phyloP scores from a whole-genome alignment of 345 rosid genomes.

The Euphorbia pulcherrima region DNA sequence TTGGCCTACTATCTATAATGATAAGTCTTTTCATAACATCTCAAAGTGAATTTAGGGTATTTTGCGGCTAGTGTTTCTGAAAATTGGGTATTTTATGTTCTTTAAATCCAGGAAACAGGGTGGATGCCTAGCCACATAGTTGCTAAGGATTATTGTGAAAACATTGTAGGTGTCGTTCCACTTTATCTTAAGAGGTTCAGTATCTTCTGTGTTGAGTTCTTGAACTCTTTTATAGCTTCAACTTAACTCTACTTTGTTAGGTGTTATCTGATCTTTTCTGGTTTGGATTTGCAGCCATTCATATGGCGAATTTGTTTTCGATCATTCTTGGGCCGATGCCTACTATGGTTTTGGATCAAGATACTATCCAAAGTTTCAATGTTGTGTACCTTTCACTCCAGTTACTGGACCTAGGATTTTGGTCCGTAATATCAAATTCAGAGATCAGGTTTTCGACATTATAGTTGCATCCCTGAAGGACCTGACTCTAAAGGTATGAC shows the following conservation, averaged over 20 bases:
- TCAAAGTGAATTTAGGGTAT: neutral
- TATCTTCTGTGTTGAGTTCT: slow-evolving; percentile 22
- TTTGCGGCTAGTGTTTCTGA: neutral
- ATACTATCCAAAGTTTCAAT: slow-evolving; percentile 94
- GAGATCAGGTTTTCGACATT: slow-evolving; percentile 69
- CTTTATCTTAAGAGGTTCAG: slow-evolving; percentile 90
- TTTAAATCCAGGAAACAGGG: slow-evolving; percentile 72
- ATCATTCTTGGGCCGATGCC: slow-evolving; percentile 96
- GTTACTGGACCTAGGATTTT: slow-evolving; percentile 92
- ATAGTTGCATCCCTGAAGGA: slow-evolving; percentile 62
- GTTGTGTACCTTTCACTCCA: slow-evolving; percentile 95
- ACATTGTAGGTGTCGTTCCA: slow-evolving; percentile 77
- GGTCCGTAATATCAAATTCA: slow-evolving; percentile 48
- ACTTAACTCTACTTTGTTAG: neutral
- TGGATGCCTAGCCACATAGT: slow-evolving; percentile 80
- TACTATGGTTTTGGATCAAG: slow-evolving; percentile 74
- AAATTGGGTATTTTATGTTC: neutral
- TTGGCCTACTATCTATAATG: no score
- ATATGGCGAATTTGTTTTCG: slow-evolving; percentile 92
- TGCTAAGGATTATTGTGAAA: slow-evolving; percentile 67
- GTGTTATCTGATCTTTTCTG: slow-evolving; percentile 25
- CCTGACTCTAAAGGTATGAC: slow-evolving; percentile 58
- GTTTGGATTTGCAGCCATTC: slow-evolving; percentile 66
- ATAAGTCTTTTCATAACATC: no score
- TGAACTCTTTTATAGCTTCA: slow-evolving; percentile 13